Conservation (phyloP, 1,139 yeast species). For the Pichia sp. region DNA sequence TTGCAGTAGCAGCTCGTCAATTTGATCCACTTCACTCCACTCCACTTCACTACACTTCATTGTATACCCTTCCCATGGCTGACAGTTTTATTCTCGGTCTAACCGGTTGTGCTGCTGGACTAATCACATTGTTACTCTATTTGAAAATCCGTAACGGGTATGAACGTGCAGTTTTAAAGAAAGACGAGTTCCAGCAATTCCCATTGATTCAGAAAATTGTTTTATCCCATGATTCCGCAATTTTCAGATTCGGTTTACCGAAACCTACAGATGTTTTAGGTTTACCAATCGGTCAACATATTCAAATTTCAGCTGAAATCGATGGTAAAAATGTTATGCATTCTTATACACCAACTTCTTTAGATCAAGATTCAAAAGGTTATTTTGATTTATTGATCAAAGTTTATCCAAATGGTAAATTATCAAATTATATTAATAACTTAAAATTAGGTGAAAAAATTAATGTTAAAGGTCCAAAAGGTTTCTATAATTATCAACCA, state of each 20-base stretch:
- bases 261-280: constrained; percentile 69
- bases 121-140: constrained; percentile 38
- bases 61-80: no score
- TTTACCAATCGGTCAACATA: constrained; percentile 92
- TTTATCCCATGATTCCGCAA: constrained; percentile 74
- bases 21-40: no score
- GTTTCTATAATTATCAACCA: constrained; percentile 78
- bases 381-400: constrained; percentile 85
- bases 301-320: constrained; percentile 65
- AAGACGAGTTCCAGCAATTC: constrained; percentile 68
- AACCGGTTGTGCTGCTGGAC: constrained; percentile 34
- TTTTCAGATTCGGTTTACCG: constrained; percentile 83
- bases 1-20: no score
- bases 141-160: constrained; percentile 28
- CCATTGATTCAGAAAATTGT: constrained; percentile 76
- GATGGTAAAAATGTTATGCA: constrained; percentile 80
- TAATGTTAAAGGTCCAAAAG: constrained; percentile 87
- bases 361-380: constrained; percentile 73
- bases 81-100: constrained; percentile 14
- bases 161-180: constrained; percentile 49
- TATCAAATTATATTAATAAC: constrained; percentile 67
- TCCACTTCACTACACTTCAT: no score
- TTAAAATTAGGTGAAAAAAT: constrained; percentile 64
- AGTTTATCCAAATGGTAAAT: constrained; percentile 87
- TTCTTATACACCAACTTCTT: constrained; percentile 90